phyloP scores from a whole-genome alignment of 2,329 filamentous ascomycete species.

The Onygenales sp. region DNA sequence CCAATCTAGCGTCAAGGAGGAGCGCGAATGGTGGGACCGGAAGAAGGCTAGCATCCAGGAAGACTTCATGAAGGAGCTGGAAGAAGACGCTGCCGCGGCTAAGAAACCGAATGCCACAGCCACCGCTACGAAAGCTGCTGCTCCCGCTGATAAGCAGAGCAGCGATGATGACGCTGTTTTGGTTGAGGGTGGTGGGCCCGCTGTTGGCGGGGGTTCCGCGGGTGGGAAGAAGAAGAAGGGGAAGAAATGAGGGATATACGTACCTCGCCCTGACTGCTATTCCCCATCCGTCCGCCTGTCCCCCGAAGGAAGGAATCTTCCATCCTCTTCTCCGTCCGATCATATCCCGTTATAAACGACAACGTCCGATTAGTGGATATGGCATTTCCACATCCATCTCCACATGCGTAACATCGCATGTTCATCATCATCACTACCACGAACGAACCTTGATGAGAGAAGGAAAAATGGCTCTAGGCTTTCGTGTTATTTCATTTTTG shows the following conservation, averaged over 20 bases:
- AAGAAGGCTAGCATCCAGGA: slow-evolving; percentile 62
- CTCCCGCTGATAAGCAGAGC: slow-evolving; percentile 16
- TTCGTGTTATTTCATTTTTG: no score
- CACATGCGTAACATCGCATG: no score
- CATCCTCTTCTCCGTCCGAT: no score
- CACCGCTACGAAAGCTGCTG: slow-evolving; percentile 10
- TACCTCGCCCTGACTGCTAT: background rate
- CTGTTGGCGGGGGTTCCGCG: slow-evolving; percentile 20
- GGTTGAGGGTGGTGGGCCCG: slow-evolving; percentile 54
- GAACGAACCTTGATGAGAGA: no score
- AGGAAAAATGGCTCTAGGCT: no score
- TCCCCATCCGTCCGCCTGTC: background rate
- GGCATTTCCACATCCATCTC: no score
- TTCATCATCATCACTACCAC: no score
- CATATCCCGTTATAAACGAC: no score
- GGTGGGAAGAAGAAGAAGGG: slow-evolving; percentile 36
- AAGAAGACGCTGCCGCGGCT: slow-evolving; percentile 15
- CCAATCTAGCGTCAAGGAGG: slow-evolving; percentile 57
- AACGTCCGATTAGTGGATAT: no score
- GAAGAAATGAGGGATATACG: slow-evolving; percentile 29
- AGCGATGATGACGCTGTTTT: slow-evolving; percentile 69
- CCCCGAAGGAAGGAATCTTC: no score
- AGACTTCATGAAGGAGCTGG: slow-evolving; percentile 78
- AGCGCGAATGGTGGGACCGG: slow-evolving; percentile 91
- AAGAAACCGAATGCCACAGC: slow-evolving; percentile 15